Base-by-base conservation (phyloP, 768 basidiomycete genomes). In the Chalciporus piperatus region DNA sequence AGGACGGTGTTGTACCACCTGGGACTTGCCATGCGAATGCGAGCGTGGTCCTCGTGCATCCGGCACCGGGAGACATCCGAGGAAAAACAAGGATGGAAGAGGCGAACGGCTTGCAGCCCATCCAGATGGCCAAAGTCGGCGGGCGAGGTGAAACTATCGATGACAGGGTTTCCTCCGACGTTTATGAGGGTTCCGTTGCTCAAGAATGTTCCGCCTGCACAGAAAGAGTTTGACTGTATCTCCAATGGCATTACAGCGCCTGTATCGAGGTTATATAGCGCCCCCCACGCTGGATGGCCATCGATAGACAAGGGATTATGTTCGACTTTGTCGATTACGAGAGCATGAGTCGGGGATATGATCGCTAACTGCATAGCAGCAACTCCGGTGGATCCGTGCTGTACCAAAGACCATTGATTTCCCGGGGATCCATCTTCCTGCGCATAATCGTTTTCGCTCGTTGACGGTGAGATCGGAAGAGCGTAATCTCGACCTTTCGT, bases 251-350 rank as follows among this genome's bases (percentile, higher is more conserved):
- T 80, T 55, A 87, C 71, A 5, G 74, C 74, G 59, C 87, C 79
- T 11, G 83, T 83, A 25, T 78, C 61, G 40, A 92, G 71, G 63
- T 89, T 81, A 66, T 85, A 91, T 17, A 92, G 66, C 8, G 84
- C 84, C 0, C 76, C 87, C 89, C 90, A 92, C 12, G 89, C 88
- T 14, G 89, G 89, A 61, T 89, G 89, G 0, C 85, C 84, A 55
- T 79, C 68, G 62, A 90, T 73, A 1, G 80, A 79, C 45, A 90
- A 70, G 28, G 89, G 89, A 61, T 92, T 92, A 67, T 91, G 88
- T 64, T 90, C 89, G 22, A 90, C 89, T 68, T 92, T 92, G 77
- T 92, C 89, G 35, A 92, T 64, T 44, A 92, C 76, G 55, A 91
- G 67, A 14, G 81, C 88, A 58, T 88, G 87, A 9, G 78, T 80